These are phyloP conservation scores for Alternaria sp. DNA, from an alignment of 2,329 filamentous ascomycete species.

Conservation along the genomic window DNA sequence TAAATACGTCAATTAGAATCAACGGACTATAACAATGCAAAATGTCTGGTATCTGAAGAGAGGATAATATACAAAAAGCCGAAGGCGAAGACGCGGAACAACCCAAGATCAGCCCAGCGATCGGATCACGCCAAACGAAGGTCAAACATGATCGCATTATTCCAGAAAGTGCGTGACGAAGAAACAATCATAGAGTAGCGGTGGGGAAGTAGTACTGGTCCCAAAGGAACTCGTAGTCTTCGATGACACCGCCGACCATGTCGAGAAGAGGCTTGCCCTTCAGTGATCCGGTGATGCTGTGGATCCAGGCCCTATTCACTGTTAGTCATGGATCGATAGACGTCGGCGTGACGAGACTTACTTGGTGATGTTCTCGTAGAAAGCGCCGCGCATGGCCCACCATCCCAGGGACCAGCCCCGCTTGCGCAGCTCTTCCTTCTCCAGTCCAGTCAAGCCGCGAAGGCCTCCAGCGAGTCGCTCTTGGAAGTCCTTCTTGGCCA, in stretches of 20 bases:
- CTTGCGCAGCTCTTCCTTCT: conserved; percentile 87
- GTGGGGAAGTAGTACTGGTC: conserved; percentile 94
- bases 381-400: conserved; percentile 97
- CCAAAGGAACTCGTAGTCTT: conserved; percentile 98
- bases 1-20: not conserved
- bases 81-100: not conserved
- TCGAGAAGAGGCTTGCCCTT: conserved; percentile 76
- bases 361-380: conserved; percentile 89
- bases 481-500: conserved; percentile 71
- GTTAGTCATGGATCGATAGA: conserved; percentile 21
- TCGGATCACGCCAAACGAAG: not conserved
- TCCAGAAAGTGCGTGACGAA: not conserved
- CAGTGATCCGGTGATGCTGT: conserved; percentile 73
- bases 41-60: conserved; percentile 31
- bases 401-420: conserved; percentile 89
- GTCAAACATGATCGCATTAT: not conserved
- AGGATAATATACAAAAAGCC: conserved; percentile 9
- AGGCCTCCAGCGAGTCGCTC: conserved; percentile 71
- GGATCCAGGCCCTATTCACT: conserved; percentile 61
- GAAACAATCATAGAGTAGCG: conserved; percentile 56
- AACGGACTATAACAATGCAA: not conserved
- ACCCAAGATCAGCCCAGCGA: conserved; percentile 1
- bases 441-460: conserved; percentile 79
- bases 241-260: conserved; percentile 82
- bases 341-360: conserved; percentile 42